Conservation (phyloP, 495 filamentous ascomycete species). For the Tuber brumale region DNA sequence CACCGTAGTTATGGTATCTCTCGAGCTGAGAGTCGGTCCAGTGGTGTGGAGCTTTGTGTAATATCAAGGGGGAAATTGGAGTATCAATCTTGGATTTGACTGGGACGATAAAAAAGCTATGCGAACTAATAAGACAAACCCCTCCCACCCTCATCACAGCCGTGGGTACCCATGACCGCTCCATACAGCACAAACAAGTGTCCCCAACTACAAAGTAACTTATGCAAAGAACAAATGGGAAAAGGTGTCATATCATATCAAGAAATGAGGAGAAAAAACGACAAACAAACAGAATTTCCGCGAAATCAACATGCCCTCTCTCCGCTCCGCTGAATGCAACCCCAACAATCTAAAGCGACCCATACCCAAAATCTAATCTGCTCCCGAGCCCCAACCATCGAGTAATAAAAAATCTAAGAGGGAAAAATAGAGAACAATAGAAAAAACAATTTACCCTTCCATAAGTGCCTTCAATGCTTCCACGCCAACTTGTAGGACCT, state of each 20-base stretch:
- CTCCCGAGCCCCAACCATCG: neutral
- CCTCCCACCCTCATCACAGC: neutral
- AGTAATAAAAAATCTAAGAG: neutral
- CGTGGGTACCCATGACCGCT: neutral
- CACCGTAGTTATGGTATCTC: neutral
- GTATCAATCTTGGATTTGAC: neutral
- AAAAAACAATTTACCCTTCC: slow-evolving; percentile 35
- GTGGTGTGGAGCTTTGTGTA: neutral
- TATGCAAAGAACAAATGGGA: neutral
- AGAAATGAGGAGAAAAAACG: slow-evolving; percentile 1
- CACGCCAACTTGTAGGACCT: slow-evolving; percentile 59
- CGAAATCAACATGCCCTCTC: neutral
- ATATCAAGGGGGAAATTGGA: neutral
- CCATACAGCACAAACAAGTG: neutral
- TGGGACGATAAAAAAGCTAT: neutral
- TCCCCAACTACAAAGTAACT: neutral
- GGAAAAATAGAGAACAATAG: neutral
- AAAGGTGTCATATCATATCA: neutral
- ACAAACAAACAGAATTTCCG: neutral
- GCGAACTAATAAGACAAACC: neutral
- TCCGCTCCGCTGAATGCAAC: neutral
- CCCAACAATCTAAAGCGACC: neutral
- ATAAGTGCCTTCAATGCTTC: slow-evolving; percentile 58
- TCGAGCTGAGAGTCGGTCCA: neutral
- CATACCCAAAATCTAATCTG: neutral